Evolutionary conservation across 2,329 filamentous ascomycete genomes (phyloP).

Genomic region (Torrubiella hemipterigena): DNA sequence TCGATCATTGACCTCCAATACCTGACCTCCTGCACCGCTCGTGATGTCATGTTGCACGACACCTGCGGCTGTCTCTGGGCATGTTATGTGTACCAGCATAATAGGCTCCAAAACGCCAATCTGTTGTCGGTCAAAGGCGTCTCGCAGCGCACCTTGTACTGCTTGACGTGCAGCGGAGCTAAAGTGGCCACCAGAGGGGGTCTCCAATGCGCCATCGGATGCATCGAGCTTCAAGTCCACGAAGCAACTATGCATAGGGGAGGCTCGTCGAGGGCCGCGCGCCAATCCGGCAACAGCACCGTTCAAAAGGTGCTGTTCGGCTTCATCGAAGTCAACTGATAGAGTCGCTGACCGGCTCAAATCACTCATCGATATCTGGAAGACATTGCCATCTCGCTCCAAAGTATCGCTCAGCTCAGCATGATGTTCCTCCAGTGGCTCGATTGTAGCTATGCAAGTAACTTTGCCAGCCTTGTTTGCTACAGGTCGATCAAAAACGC

Average conservation of each 20-base stretch:
- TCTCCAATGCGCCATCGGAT: constrained; percentile 36
- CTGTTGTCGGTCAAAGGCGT: constrained; percentile 38
- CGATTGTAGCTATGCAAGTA: constrained; percentile 56
- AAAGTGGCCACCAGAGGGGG: constrained; percentile 56
- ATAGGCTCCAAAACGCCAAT: constrained; percentile 81
- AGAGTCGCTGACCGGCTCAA: constrained; percentile 32
- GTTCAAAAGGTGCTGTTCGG: constrained; percentile 55
- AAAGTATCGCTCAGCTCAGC: constrained; percentile 27
- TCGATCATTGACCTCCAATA: constrained; percentile 56
- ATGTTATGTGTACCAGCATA: constrained; percentile 79
- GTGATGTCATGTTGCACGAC: constrained; percentile 73
- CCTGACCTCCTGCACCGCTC: constrained; percentile 57
- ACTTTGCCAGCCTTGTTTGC: constrained; percentile 72
- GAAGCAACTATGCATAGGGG: constrained; percentile 66
- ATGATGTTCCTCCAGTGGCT: constrained; percentile 40
- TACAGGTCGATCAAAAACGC: constrained; percentile 65
- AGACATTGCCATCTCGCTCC: constrained; percentile 60
- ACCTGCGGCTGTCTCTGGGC: constrained; percentile 71
- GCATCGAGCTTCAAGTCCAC: constrained; percentile 61
- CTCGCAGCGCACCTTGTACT: constrained; percentile 56
- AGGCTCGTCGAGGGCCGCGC: constrained; percentile 68
- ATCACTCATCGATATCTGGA: constrained; percentile 41
- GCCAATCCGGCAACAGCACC: constrained; percentile 76
- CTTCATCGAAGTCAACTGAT: constrained; percentile 36
- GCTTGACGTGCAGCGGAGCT: constrained; percentile 49